Evolutionary conservation across 116 monocot species (phyloP).

Genomic region (Zostera marina): DNA sequence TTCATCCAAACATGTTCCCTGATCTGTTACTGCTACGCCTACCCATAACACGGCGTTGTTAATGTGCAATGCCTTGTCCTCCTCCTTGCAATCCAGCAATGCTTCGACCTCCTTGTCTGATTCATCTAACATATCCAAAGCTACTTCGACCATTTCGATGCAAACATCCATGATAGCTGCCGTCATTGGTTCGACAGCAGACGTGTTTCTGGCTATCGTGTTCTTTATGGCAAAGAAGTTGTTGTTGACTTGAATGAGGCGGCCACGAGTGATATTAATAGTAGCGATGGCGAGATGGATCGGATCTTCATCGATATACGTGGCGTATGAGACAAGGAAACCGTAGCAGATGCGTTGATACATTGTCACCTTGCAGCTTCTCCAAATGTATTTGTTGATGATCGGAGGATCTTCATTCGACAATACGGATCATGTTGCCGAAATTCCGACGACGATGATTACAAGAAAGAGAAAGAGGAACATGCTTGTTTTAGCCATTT

Average conservation of each 20-base stretch:
- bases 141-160: constrained; percentile 16
- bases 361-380: constrained; percentile 31
- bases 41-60: constrained; percentile 69
- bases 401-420: not conserved
- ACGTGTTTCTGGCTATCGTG: too few species aligned
- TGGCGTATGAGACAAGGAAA: constrained; percentile 23
- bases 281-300: constrained; percentile 28
- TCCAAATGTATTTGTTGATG: constrained; percentile 22
- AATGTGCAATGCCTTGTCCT: constrained; percentile 28
- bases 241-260: constrained; percentile 8
- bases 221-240: constrained; percentile 9
- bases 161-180: constrained; percentile 31
- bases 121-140: constrained; percentile 18
- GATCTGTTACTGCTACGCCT: constrained; percentile 57
- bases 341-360: constrained; percentile 39
- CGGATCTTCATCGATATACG: constrained; percentile 17
- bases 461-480: too few species aligned
- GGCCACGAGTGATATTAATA: constrained; percentile 17
- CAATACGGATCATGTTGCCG: too few species aligned
- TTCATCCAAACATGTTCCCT: constrained; percentile 63
- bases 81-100: constrained; percentile 4
- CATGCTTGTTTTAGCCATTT: too few species aligned
- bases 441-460: too few species aligned
- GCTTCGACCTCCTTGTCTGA: constrained; percentile 23
- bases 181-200: constrained; percentile 2